Evolutionary conservation across 177 flowering plant genomes (phyloP).

Genomic region (Vitis hybrid): DNA sequence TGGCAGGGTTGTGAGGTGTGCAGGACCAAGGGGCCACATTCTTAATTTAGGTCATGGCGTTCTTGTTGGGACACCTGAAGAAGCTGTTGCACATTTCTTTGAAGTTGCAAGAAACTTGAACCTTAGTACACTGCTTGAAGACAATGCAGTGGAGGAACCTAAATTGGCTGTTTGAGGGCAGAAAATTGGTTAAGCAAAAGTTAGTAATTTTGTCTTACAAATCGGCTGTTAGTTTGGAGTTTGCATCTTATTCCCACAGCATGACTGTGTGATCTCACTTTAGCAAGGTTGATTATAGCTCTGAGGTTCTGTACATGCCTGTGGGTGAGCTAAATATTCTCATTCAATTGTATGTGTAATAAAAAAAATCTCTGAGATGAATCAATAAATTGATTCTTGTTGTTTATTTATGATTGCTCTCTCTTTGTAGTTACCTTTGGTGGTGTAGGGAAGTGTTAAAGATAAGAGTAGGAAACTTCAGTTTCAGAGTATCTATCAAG

Average conservation of each 20-base stretch:
- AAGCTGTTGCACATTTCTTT: slow-evolving; percentile 93
- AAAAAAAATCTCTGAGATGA: too few relatives aligned
- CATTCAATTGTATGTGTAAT: not conserved
- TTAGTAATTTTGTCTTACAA: not conserved
- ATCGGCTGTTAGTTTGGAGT: slow-evolving; percentile 1
- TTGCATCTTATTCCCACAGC: not conserved
- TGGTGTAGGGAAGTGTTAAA: too few relatives aligned
- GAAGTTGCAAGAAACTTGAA: slow-evolving; percentile 78
- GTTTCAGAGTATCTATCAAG: too few relatives aligned
- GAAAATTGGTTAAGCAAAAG: not conserved
- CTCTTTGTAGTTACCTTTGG: not conserved
- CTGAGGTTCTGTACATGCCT: not conserved
- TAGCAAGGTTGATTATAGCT: not conserved
- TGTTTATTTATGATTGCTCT: not conserved
- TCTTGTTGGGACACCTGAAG: slow-evolving; percentile 97
- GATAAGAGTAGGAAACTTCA: too few relatives aligned
- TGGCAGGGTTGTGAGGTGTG: slow-evolving; percentile 87
- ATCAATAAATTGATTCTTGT: not conserved
- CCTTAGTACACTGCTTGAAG: slow-evolving; percentile 31
- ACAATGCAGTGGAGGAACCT: slow-evolving; percentile 26
- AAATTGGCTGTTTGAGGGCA: slow-evolving; percentile 31
- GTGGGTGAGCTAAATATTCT: not conserved
- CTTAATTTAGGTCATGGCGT: slow-evolving; percentile 97
- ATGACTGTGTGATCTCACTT: not conserved
- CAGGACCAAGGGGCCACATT: slow-evolving; percentile 86